Percentiles rank a stretch among this genome's conserved stretches.
Evolutionary conservation across 306 rosid species (phyloP).

Genomic region (Alnus glutinosa): DNA sequence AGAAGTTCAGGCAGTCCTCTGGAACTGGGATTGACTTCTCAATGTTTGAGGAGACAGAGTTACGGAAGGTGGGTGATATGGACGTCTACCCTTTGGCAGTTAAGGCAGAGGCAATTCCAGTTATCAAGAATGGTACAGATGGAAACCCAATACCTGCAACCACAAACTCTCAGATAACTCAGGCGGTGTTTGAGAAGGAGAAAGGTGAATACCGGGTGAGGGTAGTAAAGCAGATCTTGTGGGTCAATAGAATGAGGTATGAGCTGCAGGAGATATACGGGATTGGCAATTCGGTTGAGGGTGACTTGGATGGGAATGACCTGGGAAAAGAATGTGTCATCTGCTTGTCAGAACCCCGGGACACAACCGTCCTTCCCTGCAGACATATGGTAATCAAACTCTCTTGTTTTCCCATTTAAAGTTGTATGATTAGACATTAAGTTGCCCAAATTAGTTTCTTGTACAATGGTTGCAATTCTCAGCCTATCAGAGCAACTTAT

Average conservation of each 20-base stretch:
- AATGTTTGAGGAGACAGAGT: constrained; percentile 66
- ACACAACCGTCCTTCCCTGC: constrained; percentile 96
- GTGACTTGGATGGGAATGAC: constrained; percentile 79
- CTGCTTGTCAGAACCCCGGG: constrained; percentile 95
- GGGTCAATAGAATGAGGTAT: constrained; percentile 86
- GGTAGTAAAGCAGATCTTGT: constrained; percentile 85
- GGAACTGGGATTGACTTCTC: constrained; percentile 82
- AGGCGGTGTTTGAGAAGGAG: constrained; percentile 85
- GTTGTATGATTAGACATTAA: constrained; percentile 9
- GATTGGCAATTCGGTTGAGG: constrained; percentile 86
- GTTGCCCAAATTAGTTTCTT: constrained; percentile 11
- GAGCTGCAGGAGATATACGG: constrained; percentile 98
- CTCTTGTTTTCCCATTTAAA: constrained; percentile 6
- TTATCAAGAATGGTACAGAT: constrained; percentile 50
- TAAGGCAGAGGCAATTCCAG: constrained; percentile 76
- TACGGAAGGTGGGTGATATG: constrained; percentile 53
- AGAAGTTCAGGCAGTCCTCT: constrained; percentile 77
- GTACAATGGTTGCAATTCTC: constrained; percentile 6
- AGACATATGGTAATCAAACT: constrained; percentile 89
- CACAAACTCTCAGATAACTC: constrained; percentile 83
- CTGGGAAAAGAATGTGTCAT: constrained; percentile 97
- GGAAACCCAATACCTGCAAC: constrained; percentile 42
- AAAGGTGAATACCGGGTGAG: constrained; percentile 79
- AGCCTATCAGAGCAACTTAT: neutral
- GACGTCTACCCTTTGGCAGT: constrained; percentile 78